phyloP scores from a whole-genome alignment of 306 rosid species.

The Begonia loranthoides region DNA sequence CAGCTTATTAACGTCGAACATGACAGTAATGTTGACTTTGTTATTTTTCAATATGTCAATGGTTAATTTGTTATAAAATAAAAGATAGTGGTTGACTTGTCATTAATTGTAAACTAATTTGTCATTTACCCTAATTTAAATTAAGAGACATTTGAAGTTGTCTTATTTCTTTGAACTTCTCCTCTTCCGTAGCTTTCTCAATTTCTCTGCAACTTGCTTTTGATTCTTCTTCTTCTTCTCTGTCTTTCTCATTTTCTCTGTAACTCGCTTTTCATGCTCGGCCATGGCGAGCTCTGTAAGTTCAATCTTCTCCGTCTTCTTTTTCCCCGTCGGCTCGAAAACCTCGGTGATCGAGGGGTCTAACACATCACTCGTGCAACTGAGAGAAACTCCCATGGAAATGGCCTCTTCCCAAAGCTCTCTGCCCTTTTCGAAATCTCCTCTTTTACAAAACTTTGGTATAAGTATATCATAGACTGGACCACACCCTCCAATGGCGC shows the following conservation, averaged over 20 bases:
- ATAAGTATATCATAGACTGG: conserved; percentile 81
- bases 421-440: conserved; percentile 59
- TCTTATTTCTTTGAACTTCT: too few species aligned
- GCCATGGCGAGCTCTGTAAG: conserved; percentile 16
- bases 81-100: too few species aligned
- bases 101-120: too few species aligned
- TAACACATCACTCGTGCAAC: conserved; percentile 44
- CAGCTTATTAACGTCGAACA: too few species aligned
- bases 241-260: conserved; percentile 17
- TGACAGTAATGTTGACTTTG: too few species aligned
- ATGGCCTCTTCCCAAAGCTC: conserved; percentile 73
- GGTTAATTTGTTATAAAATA: too few species aligned
- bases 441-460: conserved; percentile 61
- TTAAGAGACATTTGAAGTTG: too few species aligned
- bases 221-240: conserved; percentile 12
- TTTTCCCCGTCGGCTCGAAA: conserved; percentile 27
- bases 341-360: conserved; percentile 71
- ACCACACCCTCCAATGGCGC: conserved; percentile 57
- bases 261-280: conserved; percentile 17
- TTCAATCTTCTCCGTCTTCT: conserved; percentile 24
- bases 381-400: conserved; percentile 42
- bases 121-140: too few species aligned
- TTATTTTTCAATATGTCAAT: too few species aligned
- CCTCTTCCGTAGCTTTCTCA: too few species aligned
- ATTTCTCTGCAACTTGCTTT: background rate